Conservation (phyloP, 352 stramenopile species). For the Globisporangium alternatum region DNA sequence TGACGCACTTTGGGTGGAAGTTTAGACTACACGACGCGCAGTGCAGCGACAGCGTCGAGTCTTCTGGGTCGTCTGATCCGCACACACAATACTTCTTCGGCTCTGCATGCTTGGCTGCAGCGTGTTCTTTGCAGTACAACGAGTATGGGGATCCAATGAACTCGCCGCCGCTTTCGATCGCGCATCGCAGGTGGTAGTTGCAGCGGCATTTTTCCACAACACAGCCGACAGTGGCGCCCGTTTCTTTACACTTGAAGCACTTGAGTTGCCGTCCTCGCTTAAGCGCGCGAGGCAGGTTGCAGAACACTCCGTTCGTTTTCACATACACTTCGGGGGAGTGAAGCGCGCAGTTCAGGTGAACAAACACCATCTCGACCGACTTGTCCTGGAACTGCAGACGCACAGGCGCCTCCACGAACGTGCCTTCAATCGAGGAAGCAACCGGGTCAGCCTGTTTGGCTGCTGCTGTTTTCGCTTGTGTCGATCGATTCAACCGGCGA, state of each 20-base stretch:
- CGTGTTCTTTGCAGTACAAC: constrained; percentile 71
- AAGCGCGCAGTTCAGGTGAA: constrained; percentile 82
- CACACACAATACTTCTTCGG: constrained; percentile 47
- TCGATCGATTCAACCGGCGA: constrained; percentile 12
- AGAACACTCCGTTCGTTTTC: constrained; percentile 77
- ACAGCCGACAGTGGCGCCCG: constrained; percentile 74
- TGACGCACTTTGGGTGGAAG: constrained; percentile 80
- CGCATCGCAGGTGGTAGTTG: constrained; percentile 81
- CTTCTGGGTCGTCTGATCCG: constrained; percentile 35
- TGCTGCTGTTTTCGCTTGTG: constrained; percentile 17
- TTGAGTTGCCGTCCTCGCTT: constrained; percentile 77
- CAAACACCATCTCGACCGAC: constrained; percentile 56
- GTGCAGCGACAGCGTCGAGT: constrained; percentile 48
- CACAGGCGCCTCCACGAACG: constrained; percentile 74
- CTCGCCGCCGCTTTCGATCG: constrained; percentile 63
- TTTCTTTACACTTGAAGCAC: constrained; percentile 63
- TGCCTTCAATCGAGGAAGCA: constrained; percentile 46
- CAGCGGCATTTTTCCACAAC: constrained; percentile 71
- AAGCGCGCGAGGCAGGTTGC: constrained; percentile 70
- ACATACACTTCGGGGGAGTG: constrained; percentile 84
- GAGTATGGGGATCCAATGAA: constrained; percentile 74
- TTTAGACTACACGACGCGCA: constrained; percentile 61
- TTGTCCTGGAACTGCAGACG: constrained; percentile 71
- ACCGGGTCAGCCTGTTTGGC: constrained; percentile 14
- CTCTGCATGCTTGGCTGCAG: constrained; percentile 35